Percentiles rank a stretch among this genome's conserved stretches.
Evolutionary conservation across 2,329 filamentous ascomycete genomes (phyloP).

Genomic region (Teratosphaeria epicoccoides): DNA sequence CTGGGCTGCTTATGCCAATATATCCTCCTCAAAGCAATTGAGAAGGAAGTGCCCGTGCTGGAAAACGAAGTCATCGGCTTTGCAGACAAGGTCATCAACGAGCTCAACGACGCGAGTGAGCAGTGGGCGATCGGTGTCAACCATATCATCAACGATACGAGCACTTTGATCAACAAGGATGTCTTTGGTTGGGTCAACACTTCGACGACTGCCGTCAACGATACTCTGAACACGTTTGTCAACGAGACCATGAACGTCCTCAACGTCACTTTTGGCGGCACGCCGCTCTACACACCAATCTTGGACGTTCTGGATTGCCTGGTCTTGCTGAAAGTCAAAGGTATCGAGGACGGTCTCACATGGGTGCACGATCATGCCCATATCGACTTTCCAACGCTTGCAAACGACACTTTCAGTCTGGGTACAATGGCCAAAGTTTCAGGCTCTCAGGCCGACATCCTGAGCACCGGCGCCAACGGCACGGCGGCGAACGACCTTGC

Average conservation of each 20-base stretch:
- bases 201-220: slow-evolving; percentile 70
- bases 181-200: slow-evolving; percentile 80
- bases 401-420: slow-evolving; percentile 70
- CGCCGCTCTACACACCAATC: slow-evolving; percentile 67
- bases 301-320: slow-evolving; percentile 74
- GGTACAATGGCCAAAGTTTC: slow-evolving; percentile 53
- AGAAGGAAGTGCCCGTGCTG: slow-evolving; percentile 66
- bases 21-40: slow-evolving; percentile 60
- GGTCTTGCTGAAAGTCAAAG: slow-evolving; percentile 75
- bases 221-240: slow-evolving; percentile 74
- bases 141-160: slow-evolving; percentile 53
- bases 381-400: slow-evolving; percentile 66
- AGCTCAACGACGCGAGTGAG: slow-evolving; percentile 61
- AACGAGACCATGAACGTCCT: slow-evolving; percentile 64
- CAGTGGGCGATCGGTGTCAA: slow-evolving; percentile 72
- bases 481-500: slow-evolving; percentile 73
- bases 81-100: slow-evolving; percentile 63
- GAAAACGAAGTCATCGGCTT: slow-evolving; percentile 67
- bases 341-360: slow-evolving; percentile 77
- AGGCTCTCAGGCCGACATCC: slow-evolving; percentile 55
- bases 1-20: slow-evolving; percentile 75
- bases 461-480: slow-evolving; percentile 58
- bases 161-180: slow-evolving; percentile 67
- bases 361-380: slow-evolving; percentile 87
- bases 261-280: slow-evolving; percentile 69